phyloP scores from a whole-genome alignment of 805 yeast genomes.

The Grigorovia yakushimaensis region DNA sequence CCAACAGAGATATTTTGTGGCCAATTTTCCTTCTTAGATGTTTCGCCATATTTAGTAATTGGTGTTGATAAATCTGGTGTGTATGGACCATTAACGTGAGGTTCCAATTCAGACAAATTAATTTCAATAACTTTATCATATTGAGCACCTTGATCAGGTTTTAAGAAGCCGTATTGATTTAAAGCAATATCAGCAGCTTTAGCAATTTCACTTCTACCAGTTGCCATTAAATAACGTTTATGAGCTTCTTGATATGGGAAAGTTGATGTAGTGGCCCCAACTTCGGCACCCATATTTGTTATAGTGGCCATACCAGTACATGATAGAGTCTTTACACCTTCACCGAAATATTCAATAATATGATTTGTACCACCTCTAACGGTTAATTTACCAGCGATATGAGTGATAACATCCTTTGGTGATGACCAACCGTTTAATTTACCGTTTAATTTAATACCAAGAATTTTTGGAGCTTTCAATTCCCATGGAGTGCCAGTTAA shows the following conservation, averaged over 20 bases:
- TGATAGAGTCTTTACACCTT: constrained; percentile 77
- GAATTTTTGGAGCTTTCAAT: constrained; percentile 88
- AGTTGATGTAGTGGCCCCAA: constrained; percentile 96
- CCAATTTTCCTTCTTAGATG: constrained; percentile 69
- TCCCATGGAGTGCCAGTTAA: constrained; percentile 98
- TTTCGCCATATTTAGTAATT: constrained; percentile 66
- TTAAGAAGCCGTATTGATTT: constrained; percentile 49
- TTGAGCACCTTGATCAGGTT: constrained; percentile 80
- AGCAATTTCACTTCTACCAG: constrained; percentile 76
- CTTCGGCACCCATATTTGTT: constrained; percentile 99
- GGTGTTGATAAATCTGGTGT: constrained; percentile 97
- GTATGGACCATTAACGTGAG: constrained; percentile 95
- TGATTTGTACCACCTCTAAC: constrained; percentile 98
- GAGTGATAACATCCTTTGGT: constrained; percentile 93
- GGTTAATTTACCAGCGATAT: constrained; percentile 83
- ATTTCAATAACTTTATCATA: constrained; percentile 91
- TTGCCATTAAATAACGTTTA: constrained; percentile 69
- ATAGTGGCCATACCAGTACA: constrained; percentile 99
- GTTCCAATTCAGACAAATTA: constrained; percentile 78
- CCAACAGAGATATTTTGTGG: constrained; percentile 84
- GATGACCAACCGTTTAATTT: constrained; percentile 86
- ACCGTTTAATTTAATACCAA: constrained; percentile 93
- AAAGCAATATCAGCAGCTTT: constrained; percentile 59
- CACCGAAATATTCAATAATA: constrained; percentile 94
- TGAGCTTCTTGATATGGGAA: constrained; percentile 89